Evolutionary conservation across 2,329 filamentous ascomycete genomes (phyloP).

Genomic region (Ciborinia camelliae): DNA sequence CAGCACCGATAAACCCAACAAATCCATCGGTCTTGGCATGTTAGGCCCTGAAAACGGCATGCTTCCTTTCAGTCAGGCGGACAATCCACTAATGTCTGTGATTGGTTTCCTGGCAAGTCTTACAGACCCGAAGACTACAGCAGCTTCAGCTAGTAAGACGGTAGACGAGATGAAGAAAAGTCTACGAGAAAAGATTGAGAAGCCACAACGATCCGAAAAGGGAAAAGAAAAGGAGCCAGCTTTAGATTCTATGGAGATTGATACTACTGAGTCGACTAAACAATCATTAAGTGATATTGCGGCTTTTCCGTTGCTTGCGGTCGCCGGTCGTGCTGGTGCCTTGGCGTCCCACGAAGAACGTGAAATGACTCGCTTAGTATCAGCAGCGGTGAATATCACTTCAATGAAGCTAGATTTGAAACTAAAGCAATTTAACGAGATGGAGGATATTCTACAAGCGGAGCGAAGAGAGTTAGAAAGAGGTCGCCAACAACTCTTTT

Average conservation of each 20-base stretch:
- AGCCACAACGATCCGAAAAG: conserved; percentile 51
- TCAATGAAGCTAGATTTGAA: conserved; percentile 95
- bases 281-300: conserved; percentile 53
- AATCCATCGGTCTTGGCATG: conserved; percentile 58
- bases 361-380: conserved; percentile 91
- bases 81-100: conserved; percentile 96
- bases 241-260: conserved; percentile 61
- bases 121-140: conserved; percentile 84
- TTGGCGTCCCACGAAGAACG: conserved; percentile 95
- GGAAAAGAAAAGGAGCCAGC: conserved; percentile 53
- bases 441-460: conserved; percentile 87
- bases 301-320: conserved; percentile 78
- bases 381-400: conserved; percentile 88
- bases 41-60: conserved; percentile 73
- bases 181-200: conserved; percentile 75
- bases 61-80: conserved; percentile 84
- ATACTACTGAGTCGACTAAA: conserved; percentile 52
- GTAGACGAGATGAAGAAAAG: conserved; percentile 81
- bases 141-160: conserved; percentile 83
- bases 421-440: conserved; percentile 91
- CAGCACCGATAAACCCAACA: conserved; percentile 42
- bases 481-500: conserved; percentile 85
- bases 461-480: conserved; percentile 91
- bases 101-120: conserved; percentile 91
- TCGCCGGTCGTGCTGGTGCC: conserved; percentile 80